Base-by-base conservation (phyloP, 768 basidiomycete genomes). In the Kwoniella dendrophila region DNA sequence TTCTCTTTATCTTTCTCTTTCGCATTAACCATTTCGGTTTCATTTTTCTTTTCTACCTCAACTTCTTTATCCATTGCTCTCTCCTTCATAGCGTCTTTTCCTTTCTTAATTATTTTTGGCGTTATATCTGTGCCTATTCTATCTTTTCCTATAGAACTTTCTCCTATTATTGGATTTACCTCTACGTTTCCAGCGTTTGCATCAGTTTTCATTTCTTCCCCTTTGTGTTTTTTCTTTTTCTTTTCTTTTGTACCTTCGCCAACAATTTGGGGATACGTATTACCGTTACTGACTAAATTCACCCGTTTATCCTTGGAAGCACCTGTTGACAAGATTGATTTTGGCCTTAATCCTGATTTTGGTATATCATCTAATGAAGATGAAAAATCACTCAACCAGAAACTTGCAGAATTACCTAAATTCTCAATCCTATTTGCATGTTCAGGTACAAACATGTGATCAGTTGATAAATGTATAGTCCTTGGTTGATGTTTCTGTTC, bases 361-460 rank as follows among this genome's bases (percentile, higher is more conserved):
- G 8, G 16, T 36, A 36, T 8, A 7, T 16, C 34, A 36, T 36
- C 8, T 43, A 14, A 6, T 43, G 41, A 10, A 10, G 7, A 14
- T 8, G 7, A 6, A 5, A 43, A 43, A 33, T 47, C 56, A 8
- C 56, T 47, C 40, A 58, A 34, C 56, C 56, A 58, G 22, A 58
- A 58, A 5, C 45, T 47, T 8, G 56, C 56, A 18, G 56, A 58
- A 40, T 47, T 48, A 4, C 56, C 56, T 18, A 24, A 49, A 41
- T 27, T 54, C 12, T 54, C 40, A 2, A n/a, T 20, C 11, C 20
- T 40, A 1, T 40, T 12, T 16, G 53, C 53, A 27, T 38, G 24
- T 5, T 43, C 49, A 0, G 49, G 49, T 5, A 51, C 49, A n/a
- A 6, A 6, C 18, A 22, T 22, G 11, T 24, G 10, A 8, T 22